Percentiles rank a stretch among this genome's conserved stretches.
These are phyloP conservation scores for Sisymbrium altissimum DNA, from an alignment of 345 rosid genomes.

Conservation along the genomic window DNA sequence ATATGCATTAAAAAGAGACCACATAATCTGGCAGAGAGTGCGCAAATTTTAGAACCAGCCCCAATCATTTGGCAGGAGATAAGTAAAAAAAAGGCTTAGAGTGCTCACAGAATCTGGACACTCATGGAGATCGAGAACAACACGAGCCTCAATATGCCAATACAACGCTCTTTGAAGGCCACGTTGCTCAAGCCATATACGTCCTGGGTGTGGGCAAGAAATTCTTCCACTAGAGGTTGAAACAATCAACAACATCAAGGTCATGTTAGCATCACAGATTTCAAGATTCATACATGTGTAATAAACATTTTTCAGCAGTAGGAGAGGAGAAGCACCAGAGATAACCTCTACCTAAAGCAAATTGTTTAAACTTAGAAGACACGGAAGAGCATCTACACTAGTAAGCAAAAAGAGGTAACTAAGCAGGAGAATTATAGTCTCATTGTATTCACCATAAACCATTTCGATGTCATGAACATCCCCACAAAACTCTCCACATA, in stretches of 20 bases:
- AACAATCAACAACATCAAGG: not conserved
- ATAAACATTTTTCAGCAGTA: not conserved
- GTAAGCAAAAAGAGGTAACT: not conserved
- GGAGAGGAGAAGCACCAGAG: not conserved
- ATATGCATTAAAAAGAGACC: not conserved
- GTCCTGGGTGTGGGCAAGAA: constrained; percentile 91
- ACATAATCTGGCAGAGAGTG: not conserved
- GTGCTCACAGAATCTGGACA: constrained; percentile 54
- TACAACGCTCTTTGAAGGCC: constrained; percentile 89
- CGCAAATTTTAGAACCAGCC: not conserved
- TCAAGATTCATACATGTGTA: not conserved
- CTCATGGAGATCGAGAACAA: constrained; percentile 89
- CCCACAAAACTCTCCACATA: no score
- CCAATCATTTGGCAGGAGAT: not conserved
- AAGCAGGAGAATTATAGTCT: not conserved
- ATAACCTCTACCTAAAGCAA: not conserved
- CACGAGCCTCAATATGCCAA: constrained; percentile 99
- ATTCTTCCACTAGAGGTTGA: constrained; percentile 59
- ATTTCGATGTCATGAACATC: no score
- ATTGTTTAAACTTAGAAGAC: not conserved
- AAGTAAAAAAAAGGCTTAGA: not conserved
- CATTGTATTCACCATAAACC: no score
- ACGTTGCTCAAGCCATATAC: constrained; percentile 97
- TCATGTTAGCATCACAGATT: constrained; percentile 5
- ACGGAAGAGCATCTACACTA: not conserved